phyloP scores from a whole-genome alignment of 2,329 filamentous ascomycete species.

The Aspergillus fijiensis region DNA sequence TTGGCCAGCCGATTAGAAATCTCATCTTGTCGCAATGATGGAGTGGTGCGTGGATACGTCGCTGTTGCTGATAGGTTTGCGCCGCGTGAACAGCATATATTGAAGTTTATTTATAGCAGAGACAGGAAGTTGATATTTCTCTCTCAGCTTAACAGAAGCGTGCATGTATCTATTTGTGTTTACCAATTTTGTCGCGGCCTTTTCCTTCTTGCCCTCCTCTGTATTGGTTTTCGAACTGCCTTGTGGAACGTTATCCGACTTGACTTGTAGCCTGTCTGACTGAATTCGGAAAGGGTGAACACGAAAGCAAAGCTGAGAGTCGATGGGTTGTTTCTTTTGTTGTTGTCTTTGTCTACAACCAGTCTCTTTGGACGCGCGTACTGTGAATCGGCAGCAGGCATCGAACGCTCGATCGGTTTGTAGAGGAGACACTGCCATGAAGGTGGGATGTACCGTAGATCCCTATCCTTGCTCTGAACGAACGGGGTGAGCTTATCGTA shows the following conservation, averaged over 20 bases:
- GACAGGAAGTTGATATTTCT: neutral
- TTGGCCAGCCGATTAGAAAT: neutral
- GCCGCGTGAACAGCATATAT: constrained; percentile 6
- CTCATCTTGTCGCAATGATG: neutral
- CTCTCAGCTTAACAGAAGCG: neutral
- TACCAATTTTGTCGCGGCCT: neutral
- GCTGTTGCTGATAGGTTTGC: constrained; percentile 5
- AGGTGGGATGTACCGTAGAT: neutral
- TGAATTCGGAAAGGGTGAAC: neutral
- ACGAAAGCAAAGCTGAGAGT: neutral
- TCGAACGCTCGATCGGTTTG: neutral
- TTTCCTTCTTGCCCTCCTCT: neutral
- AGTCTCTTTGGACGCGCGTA: neutral
- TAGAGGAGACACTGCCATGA: neutral
- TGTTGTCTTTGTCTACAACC: neutral
- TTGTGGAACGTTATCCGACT: constrained; percentile 11
- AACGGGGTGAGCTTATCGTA: neutral
- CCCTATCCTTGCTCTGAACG: too few species aligned
- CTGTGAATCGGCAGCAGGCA: neutral
- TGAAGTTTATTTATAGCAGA: constrained; percentile 13
- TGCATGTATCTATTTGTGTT: neutral
- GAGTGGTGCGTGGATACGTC: constrained; percentile 2
- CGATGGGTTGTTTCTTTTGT: neutral
- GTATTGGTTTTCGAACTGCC: constrained; percentile 1
- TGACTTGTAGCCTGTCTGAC: neutral